Evolutionary conservation across 2,329 filamentous ascomycete species (phyloP), one percentile per base, ranked within the genome.

Genomic region (Penicillium digitatum): DNA sequence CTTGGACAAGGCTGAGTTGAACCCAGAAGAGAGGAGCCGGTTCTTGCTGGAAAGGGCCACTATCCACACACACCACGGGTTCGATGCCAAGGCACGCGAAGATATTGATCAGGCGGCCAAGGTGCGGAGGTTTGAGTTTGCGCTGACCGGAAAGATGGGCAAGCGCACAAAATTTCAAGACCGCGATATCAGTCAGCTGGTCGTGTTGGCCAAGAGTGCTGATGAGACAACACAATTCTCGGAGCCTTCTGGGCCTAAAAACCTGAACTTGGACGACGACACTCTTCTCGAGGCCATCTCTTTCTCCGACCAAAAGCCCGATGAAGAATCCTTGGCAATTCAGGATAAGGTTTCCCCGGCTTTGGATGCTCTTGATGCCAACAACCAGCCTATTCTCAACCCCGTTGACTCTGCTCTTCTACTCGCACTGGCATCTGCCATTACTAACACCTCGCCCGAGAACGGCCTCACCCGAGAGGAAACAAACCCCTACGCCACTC

Each of bases 401-500:
- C 85, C 93, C 2, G 78, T 96, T 8, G 94, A 99, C 69, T 92
- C 95, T 24, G 89, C 95, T 48, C 93, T 95, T 26, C 80, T 99
- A 9, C 82, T 99, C 0, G 79, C 80, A 9, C 72, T 84, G 10
- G 91, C 91, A 0, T 93, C 95, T 50, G 95, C 91, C 0, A 85
- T 97, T 56, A 95, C 89, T 58, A 96, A 97, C 67, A 91, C 89
- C 0, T 87, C 91, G 0, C 91, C 94, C 0, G 80, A 85, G 1
- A 88, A 97, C 69, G 87, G 89, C 0, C 78, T 99, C 0, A 97
- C 92, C 0, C 82, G 91, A n/a, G 92, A 97, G 74, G 90, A 97
- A 69, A 93, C 95, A 5, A 75, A 95, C 1, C 94, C 94, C 0
- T 99, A 93, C 69, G 94, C 94, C 0, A 87, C 87, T 1, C 85